phyloP scores from a whole-genome alignment of 1,139 yeast genomes.

The Pichia sorboxylosa region DNA sequence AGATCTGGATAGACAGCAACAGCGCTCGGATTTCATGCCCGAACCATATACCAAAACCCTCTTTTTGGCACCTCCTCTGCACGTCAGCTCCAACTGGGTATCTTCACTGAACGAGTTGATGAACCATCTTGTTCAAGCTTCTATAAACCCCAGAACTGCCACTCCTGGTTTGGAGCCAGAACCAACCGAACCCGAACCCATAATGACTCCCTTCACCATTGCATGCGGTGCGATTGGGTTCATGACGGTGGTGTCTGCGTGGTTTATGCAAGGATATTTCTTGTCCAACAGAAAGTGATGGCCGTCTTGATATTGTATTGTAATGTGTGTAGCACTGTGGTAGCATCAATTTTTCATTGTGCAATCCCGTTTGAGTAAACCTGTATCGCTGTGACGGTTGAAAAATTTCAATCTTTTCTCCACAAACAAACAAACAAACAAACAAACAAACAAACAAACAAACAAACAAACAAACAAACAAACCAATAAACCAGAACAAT shows the following conservation, averaged over 20 bases:
- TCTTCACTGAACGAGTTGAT: conserved; percentile 76
- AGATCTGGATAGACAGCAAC: conserved; percentile 90
- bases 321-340: no score
- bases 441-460: no score
- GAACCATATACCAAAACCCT: conserved; percentile 68
- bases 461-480: no score
- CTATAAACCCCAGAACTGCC: conserved; percentile 61
- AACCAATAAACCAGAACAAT: no score
- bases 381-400: no score
- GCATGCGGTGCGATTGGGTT: conserved; percentile 61
- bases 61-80: conserved; percentile 66
- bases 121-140: conserved; percentile 81
- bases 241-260: conserved; percentile 44
- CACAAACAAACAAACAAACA: background rate
- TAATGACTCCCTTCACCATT: conserved; percentile 41
- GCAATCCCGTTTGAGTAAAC: no score
- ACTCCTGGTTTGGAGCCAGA: conserved; percentile 77
- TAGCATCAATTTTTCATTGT: no score
- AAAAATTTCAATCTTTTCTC: no score
- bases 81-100: conserved; percentile 83
- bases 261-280: conserved; percentile 47
- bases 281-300: conserved; percentile 3
- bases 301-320: background rate
- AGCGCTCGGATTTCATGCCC: conserved; percentile 74
- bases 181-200: conserved; percentile 34